A percentile compares a stretch with the other conserved stretches of the same genome.
phyloP scores from a whole-genome alignment of 2,329 filamentous ascomycete species.

The Claviceps citrina region DNA sequence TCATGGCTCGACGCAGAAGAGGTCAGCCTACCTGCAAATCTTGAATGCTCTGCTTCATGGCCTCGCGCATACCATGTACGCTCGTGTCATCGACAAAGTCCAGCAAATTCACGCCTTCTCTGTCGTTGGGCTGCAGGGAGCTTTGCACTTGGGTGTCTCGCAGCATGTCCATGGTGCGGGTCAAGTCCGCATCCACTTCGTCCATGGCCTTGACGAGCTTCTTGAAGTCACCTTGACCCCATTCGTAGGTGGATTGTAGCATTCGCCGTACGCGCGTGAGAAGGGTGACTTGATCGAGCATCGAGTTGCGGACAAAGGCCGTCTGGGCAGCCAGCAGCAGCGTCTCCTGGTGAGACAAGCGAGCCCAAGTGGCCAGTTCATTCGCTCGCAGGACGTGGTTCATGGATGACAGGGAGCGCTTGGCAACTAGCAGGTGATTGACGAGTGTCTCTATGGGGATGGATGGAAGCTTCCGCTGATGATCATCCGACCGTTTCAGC shows the following conservation, averaged over 20 bases:
- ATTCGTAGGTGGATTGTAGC: conserved; percentile 40
- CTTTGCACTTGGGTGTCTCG: conserved; percentile 48
- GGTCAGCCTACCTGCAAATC: conserved; percentile 46
- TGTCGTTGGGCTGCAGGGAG: conserved; percentile 42
- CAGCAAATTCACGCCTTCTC: conserved; percentile 47
- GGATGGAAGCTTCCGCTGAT: conserved; percentile 6
- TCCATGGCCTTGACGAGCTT: conserved; percentile 50
- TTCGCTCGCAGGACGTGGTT: conserved; percentile 72
- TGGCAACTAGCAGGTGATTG: conserved; percentile 69
- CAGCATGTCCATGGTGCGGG: conserved; percentile 50
- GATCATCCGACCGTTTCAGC: conserved; percentile 16
- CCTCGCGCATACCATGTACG: conserved; percentile 49
- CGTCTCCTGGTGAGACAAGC: conserved; percentile 61
- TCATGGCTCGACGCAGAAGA: neutral
- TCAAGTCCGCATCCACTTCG: conserved; percentile 46
- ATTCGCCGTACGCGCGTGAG: conserved; percentile 35
- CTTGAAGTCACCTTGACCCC: conserved; percentile 44
- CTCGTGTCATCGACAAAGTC: conserved; percentile 64
- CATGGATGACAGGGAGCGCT: conserved; percentile 74
- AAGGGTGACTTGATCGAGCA: conserved; percentile 39
- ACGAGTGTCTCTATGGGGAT: conserved; percentile 60
- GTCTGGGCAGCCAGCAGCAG: conserved; percentile 57
- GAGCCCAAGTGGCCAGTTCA: conserved; percentile 65
- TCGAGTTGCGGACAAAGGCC: conserved; percentile 48
- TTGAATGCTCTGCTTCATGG: conserved; percentile 55